Percentiles rank a stretch among this genome's conserved stretches.
phyloP scores from a whole-genome alignment of 202 grass and related monocot species.

The Musa balbisiana region DNA sequence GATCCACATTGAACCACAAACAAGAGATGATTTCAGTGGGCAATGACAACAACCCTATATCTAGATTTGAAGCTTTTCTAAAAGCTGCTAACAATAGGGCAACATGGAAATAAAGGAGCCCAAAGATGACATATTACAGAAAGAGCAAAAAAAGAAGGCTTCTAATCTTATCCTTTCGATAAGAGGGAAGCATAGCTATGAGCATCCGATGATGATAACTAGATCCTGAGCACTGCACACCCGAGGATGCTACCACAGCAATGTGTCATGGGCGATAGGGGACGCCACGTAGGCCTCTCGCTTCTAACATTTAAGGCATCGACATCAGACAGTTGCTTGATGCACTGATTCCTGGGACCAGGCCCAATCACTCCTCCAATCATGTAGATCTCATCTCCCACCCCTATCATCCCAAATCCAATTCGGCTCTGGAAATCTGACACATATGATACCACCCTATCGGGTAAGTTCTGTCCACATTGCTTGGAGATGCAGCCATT shows the following conservation, averaged over 20 bases:
- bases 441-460: constrained; percentile 82
- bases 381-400: constrained; percentile 69
- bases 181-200: background rate
- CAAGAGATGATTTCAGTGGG: background rate
- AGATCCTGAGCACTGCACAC: constrained; percentile 81
- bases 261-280: constrained; percentile 68
- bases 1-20: constrained; percentile 3
- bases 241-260: constrained; percentile 77
- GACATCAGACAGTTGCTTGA: constrained; percentile 74
- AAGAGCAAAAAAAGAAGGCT: background rate
- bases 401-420: constrained; percentile 78
- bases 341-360: constrained; percentile 88
- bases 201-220: constrained; percentile 4
- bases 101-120: constrained; percentile 3
- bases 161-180: constrained; percentile 3
- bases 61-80: background rate
- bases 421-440: constrained; percentile 92
- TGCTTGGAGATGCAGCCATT: constrained; percentile 93
- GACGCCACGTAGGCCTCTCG: constrained; percentile 74
- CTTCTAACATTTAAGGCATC: constrained; percentile 77
- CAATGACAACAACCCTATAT: constrained; percentile 4
- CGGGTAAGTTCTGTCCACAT: constrained; percentile 46
- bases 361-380: constrained; percentile 91
- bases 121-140: background rate
- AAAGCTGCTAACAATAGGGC: constrained; percentile 6